Percentiles rank a stretch among this genome's conserved stretches.
These are phyloP conservation scores for Hypholoma fasciculare DNA, from an alignment of 768 basidiomycete species.

Conservation along the genomic window DNA sequence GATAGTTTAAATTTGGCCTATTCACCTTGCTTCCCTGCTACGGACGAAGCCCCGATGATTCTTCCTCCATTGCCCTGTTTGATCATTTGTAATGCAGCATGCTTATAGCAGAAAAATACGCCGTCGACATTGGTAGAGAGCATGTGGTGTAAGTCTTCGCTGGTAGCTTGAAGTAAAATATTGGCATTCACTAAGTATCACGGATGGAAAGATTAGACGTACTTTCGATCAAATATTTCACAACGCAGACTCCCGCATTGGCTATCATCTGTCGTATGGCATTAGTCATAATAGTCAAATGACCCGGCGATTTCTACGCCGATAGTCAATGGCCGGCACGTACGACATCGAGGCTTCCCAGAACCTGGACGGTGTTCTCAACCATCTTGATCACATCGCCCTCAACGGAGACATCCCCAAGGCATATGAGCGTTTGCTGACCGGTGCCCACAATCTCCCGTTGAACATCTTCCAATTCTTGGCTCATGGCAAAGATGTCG, in stretches of 20 bases:
- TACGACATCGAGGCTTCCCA: constrained; percentile 51
- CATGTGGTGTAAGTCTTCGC: constrained; percentile 30
- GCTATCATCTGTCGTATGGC: constrained; percentile 36
- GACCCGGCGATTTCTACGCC: not conserved
- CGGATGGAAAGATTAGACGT: not conserved
- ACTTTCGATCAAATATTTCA: constrained; percentile 25
- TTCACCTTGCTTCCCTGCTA: constrained; percentile 39
- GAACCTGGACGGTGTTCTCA: constrained; percentile 24
- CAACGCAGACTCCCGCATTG: constrained; percentile 38
- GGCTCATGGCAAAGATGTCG: constrained; percentile 32
- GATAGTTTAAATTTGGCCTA: not conserved
- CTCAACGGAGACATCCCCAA: constrained; percentile 43
- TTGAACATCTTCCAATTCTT: constrained; percentile 26
- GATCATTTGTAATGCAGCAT: constrained; percentile 43
- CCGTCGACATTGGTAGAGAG: constrained; percentile 37
- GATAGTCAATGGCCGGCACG: constrained; percentile 10
- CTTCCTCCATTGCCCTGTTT: constrained; percentile 42
- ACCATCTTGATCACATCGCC: constrained; percentile 42
- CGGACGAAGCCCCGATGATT: constrained; percentile 43
- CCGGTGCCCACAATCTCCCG: constrained; percentile 29
- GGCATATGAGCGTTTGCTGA: constrained; percentile 12
- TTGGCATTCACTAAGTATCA: not conserved
- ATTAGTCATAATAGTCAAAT: not conserved
- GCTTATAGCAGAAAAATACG: constrained; percentile 39
- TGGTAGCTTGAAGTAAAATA: constrained; percentile 16